Conservation (phyloP, 2,329 filamentous ascomycete genomes). For the Trichophyton simii region DNA sequence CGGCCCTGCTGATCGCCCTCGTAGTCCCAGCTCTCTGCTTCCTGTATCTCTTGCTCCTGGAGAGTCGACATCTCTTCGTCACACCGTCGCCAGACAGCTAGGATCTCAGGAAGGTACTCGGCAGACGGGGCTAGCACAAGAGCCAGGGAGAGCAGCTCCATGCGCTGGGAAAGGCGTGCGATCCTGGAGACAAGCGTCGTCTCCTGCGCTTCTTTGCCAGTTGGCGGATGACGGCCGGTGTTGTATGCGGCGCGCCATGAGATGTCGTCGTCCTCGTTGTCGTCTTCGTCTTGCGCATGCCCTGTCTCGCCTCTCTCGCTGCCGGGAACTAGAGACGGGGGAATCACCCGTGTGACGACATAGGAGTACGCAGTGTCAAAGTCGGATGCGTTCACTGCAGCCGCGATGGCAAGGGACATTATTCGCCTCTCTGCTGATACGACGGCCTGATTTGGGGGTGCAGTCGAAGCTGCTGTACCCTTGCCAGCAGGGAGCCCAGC, state of each 20-base stretch:
- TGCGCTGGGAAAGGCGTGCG: slow-evolving; percentile 48
- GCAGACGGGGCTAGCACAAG: slow-evolving; percentile 47
- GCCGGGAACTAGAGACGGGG: slow-evolving; percentile 23
- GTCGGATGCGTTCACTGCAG: slow-evolving; percentile 32
- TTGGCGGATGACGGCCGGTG: slow-evolving; percentile 44
- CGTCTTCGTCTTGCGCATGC: slow-evolving; percentile 13
- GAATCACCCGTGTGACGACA: slow-evolving; percentile 46
- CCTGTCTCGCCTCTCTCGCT: slow-evolving; percentile 5
- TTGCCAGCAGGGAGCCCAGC: slow-evolving; percentile 29
- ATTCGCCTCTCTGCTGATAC: slow-evolving; percentile 34
- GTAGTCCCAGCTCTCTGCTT: slow-evolving; percentile 47
- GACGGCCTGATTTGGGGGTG: slow-evolving; percentile 16
- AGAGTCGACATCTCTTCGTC: slow-evolving; percentile 48
- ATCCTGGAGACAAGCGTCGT: slow-evolving; percentile 34
- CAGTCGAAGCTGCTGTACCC: slow-evolving; percentile 10
- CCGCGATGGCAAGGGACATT: slow-evolving; percentile 34
- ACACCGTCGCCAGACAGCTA: slow-evolving; percentile 50
- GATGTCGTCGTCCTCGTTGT: slow-evolving; percentile 39
- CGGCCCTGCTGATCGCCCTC: slow-evolving; percentile 34
- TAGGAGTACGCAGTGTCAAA: slow-evolving; percentile 55
- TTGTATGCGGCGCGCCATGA: slow-evolving; percentile 53
- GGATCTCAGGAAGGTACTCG: slow-evolving; percentile 46
- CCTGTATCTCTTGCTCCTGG: slow-evolving; percentile 42
- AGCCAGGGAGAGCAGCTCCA: slow-evolving; percentile 52
- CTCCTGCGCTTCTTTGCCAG: slow-evolving; percentile 18